Percentiles rank a stretch among this genome's conserved stretches.
Evolutionary conservation across 257 asterid genomes (phyloP).

Genomic region (Mitragyna speciosa): DNA sequence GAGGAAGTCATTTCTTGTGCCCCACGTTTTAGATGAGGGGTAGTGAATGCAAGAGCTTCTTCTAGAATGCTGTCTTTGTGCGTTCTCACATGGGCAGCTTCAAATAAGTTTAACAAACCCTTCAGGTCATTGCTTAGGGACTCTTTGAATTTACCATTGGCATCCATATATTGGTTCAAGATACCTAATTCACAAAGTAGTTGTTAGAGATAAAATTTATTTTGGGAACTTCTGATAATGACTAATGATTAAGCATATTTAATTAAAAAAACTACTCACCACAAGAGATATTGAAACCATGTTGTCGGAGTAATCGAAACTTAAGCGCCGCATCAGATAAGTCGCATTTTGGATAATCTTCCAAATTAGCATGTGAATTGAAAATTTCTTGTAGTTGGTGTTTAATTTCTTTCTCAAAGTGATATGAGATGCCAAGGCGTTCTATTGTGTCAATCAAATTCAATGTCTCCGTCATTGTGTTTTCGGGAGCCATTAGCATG

Average conservation of each 20-base stretch:
- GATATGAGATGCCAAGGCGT: constrained; percentile 40
- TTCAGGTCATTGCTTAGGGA: neutral
- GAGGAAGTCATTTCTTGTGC: too few species aligned
- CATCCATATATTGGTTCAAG: neutral
- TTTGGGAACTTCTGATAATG: too few species aligned
- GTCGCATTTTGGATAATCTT: neutral
- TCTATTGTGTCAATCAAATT: constrained; percentile 30
- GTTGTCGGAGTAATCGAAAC: constrained; percentile 42
- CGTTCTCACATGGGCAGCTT: neutral
- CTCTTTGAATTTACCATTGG: neutral
- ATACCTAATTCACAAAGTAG: neutral
- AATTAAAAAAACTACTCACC: constrained; percentile 5
- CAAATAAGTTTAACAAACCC: neutral
- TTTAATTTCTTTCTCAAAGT: constrained; percentile 34
- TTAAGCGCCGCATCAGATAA: constrained; percentile 19
- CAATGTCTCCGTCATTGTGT: constrained; percentile 11
- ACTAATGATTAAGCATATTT: too few species aligned
- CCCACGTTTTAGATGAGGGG: too few species aligned
- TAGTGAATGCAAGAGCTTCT: neutral
- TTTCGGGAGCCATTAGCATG: neutral
- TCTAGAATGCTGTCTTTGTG: neutral
- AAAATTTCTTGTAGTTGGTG: constrained; percentile 23
- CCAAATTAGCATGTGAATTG: neutral
- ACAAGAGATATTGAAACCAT: constrained; percentile 32
- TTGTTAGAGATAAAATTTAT: too few species aligned